These are phyloP conservation scores for Arachnopeziza araneosa DNA, from an alignment of 2,329 filamentous ascomycete species.

Conservation along the genomic window DNA sequence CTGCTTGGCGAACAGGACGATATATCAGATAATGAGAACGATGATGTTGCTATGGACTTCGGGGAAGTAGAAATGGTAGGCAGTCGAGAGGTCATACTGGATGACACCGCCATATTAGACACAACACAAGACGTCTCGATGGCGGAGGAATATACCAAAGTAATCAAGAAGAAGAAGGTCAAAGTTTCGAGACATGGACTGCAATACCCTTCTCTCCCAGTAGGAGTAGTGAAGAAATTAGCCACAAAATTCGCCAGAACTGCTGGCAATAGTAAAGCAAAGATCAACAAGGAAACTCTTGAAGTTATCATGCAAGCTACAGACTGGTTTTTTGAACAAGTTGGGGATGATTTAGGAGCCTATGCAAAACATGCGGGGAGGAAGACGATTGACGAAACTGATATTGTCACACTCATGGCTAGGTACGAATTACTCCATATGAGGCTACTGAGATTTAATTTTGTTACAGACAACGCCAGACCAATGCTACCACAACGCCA, in stretches of 20 bases:
- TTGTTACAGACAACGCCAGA: constrained; percentile 66
- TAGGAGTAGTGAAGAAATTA: constrained; percentile 66
- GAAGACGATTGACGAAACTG: constrained; percentile 80
- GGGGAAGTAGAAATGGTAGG: constrained; percentile 5
- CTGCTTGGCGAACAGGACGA: neutral
- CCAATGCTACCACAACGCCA: constrained; percentile 63
- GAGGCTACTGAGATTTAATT: constrained; percentile 17
- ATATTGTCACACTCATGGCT: constrained; percentile 76
- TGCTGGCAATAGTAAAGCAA: constrained; percentile 58
- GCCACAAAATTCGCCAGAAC: constrained; percentile 66
- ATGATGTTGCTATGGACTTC: constrained; percentile 21
- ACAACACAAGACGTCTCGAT: constrained; percentile 12
- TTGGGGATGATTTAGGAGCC: constrained; percentile 70
- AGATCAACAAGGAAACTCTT: constrained; percentile 68
- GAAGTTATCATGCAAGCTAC: constrained; percentile 72
- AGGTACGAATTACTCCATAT: constrained; percentile 51
- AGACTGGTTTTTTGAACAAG: constrained; percentile 89
- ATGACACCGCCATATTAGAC: constrained; percentile 17
- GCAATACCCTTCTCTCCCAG: constrained; percentile 69
- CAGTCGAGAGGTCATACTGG: neutral
- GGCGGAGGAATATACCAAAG: neutral
- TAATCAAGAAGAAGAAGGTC: constrained; percentile 43
- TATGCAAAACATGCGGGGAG: constrained; percentile 79
- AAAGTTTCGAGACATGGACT: constrained; percentile 65
- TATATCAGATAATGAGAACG: neutral